Percentiles rank a stretch among this genome's conserved stretches.
Evolutionary conservation across 1,284 basidiomycete species (phyloP).

Genomic region (Melampsora americana): DNA sequence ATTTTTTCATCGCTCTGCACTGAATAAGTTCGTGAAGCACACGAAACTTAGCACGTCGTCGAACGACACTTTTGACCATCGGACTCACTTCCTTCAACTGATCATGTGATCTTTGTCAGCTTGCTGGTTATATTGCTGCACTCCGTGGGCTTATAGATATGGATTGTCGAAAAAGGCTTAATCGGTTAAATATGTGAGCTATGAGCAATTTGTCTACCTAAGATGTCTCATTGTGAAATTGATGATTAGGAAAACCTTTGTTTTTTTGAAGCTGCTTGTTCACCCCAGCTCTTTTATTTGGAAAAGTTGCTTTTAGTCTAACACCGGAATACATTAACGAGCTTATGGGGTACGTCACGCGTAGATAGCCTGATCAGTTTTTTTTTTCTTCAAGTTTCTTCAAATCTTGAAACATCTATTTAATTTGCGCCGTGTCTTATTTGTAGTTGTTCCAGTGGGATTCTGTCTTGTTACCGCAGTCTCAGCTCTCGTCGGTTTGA

Average conservation of each 20-base stretch:
- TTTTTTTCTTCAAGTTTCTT: not conserved
- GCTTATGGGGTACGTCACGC: conserved; percentile 51
- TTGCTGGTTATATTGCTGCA: conserved; percentile 33
- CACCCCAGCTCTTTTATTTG: conserved; percentile 55
- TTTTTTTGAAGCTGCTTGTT: conserved; percentile 50
- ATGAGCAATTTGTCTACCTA: not conserved
- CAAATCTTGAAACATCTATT: too few relatives aligned
- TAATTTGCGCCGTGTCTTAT: not conserved
- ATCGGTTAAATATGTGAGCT: conserved; percentile 34
- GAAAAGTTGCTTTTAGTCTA: conserved; percentile 57
- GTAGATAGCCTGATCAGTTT: not conserved
- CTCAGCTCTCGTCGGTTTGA: conserved; percentile 52
- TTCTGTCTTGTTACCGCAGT: conserved; percentile 54
- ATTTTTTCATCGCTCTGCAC: not conserved
- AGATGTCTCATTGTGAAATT: not conserved
- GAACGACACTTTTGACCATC: not conserved
- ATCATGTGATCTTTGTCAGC: not conserved
- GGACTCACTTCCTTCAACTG: not conserved
- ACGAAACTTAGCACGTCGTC: not conserved
- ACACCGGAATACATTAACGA: conserved; percentile 55
- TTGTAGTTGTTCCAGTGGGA: conserved; percentile 54
- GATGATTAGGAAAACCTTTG: conserved; percentile 44
- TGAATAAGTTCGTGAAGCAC: not conserved
- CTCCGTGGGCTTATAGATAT: conserved; percentile 8
- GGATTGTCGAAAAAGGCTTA: conserved; percentile 12